A percentile compares a stretch with the other conserved stretches of the same genome.
Evolutionary conservation across 768 basidiomycete genomes (phyloP).

Genomic region (Polyporus arcularius): DNA sequence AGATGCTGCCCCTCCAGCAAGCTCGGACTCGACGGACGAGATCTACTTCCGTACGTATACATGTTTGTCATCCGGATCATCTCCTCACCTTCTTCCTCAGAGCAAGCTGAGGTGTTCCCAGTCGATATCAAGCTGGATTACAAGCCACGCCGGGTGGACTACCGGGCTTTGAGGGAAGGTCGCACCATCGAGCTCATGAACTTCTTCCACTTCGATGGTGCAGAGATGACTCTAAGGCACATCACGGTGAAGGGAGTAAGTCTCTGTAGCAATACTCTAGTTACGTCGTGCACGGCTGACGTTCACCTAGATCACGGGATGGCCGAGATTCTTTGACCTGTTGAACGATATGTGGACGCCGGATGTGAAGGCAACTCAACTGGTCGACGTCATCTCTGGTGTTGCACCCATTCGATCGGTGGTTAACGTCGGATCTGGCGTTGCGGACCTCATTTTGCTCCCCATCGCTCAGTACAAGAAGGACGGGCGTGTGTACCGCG

Average conservation of each 20-base stretch:
- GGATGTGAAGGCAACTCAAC: slow-evolving; percentile 97
- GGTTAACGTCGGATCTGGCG: slow-evolving; percentile 96
- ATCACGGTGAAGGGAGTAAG: slow-evolving; percentile 89
- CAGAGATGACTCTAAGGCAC: slow-evolving; percentile 96
- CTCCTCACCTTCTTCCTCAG: slow-evolving; percentile 38
- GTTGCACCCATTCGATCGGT: slow-evolving; percentile 95
- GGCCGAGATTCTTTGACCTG: slow-evolving; percentile 84
- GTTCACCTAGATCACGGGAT: slow-evolving; percentile 78
- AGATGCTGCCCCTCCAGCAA: slow-evolving; percentile 38
- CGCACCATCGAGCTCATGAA: slow-evolving; percentile 98
- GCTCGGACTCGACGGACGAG: slow-evolving; percentile 45
- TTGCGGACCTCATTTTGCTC: slow-evolving; percentile 92
- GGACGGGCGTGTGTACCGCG: slow-evolving; percentile 89
- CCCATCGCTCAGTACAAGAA: slow-evolving; percentile 98
- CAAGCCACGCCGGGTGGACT: slow-evolving; percentile 96
- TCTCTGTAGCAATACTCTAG: slow-evolving; percentile 11
- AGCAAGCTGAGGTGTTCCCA: slow-evolving; percentile 94
- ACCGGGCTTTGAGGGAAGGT: slow-evolving; percentile 86
- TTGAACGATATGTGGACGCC: slow-evolving; percentile 99
- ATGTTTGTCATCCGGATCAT: not conserved
- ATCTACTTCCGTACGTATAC: slow-evolving; percentile 69
- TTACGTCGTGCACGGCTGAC: not conserved
- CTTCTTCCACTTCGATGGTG: slow-evolving; percentile 99
- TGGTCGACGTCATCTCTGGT: slow-evolving; percentile 95
- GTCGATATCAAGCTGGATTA: slow-evolving; percentile 96